phyloP scores from a whole-genome alignment of 2,329 filamentous ascomycete species.

The Leptographium procerum region DNA sequence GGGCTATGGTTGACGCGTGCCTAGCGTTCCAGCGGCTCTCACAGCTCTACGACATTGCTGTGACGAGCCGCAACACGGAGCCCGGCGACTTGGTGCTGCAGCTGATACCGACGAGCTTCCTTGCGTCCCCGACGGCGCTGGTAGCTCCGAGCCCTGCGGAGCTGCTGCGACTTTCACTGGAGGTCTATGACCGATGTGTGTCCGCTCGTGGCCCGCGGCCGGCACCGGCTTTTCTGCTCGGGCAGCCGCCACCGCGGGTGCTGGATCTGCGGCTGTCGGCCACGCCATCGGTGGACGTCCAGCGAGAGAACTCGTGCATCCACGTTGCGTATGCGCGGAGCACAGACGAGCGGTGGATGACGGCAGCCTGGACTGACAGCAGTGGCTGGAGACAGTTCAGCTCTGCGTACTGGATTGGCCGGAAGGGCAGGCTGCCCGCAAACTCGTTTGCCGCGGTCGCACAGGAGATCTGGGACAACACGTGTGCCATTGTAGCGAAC shows the following conservation, averaged over 20 bases:
- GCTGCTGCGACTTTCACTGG: constrained; percentile 53
- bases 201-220: constrained; percentile 44
- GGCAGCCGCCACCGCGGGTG: constrained; percentile 54
- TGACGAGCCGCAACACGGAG: constrained; percentile 20
- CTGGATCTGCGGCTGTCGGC: constrained; percentile 65
- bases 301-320: constrained; percentile 69
- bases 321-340: constrained; percentile 72
- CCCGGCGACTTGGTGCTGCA: constrained; percentile 65
- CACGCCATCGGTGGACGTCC: constrained; percentile 58
- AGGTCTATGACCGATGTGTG: constrained; percentile 67
- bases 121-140: constrained; percentile 52
- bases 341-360: constrained; percentile 66
- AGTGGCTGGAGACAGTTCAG: constrained; percentile 62
- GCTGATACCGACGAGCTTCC: constrained; percentile 56
- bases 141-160: constrained; percentile 50
- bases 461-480: constrained; percentile 68
- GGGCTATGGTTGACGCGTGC: constrained; percentile 58
- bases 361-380: constrained; percentile 71
- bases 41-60: constrained; percentile 44
- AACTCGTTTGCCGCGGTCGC: constrained; percentile 52
- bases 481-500: constrained; percentile 57
- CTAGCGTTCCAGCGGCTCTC: constrained; percentile 63
- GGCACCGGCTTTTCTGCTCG: constrained; percentile 61
- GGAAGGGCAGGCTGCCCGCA: constrained; percentile 40
- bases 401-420: constrained; percentile 59